These are phyloP conservation scores for Sclerotinia trifoliorum DNA, from an alignment of 2,329 filamentous ascomycete species.

Conservation along the genomic window DNA sequence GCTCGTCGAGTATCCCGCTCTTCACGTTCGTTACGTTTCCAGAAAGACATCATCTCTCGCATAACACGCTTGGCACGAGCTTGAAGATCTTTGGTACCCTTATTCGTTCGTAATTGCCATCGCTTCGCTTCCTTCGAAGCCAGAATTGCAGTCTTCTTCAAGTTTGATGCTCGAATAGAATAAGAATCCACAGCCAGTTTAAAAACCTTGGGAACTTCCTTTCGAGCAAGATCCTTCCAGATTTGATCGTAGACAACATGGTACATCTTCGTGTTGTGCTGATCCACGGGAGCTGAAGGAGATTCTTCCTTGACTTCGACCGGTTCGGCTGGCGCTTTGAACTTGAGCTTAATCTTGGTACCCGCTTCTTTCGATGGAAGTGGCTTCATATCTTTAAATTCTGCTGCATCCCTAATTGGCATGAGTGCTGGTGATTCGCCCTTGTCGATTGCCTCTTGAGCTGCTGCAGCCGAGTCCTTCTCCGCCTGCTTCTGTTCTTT, in stretches of 20 bases:
- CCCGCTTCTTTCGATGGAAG: conserved; percentile 49
- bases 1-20: conserved; percentile 92
- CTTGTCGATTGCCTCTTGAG: conserved; percentile 78
- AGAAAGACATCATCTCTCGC: conserved; percentile 99
- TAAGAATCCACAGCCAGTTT: conserved; percentile 85
- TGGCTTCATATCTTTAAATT: conserved; percentile 25
- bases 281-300: conserved; percentile 38
- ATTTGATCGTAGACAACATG: conserved; percentile 98
- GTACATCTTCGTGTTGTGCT: conserved; percentile 85
- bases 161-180: conserved; percentile 85
- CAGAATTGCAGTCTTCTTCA: conserved; percentile 95
- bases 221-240: conserved; percentile 89
- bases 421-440: conserved; percentile 67
- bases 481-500: conserved; percentile 82
- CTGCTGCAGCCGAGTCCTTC: conserved; percentile 79
- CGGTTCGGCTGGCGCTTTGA: conserved; percentile 40
- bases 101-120: conserved; percentile 97
- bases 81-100: conserved; percentile 96
- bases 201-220: conserved; percentile 89
- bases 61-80: conserved; percentile 96
- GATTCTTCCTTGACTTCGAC: conserved; percentile 45
- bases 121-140: conserved; percentile 96
- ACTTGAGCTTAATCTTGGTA: conserved; percentile 55
- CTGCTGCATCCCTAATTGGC: conserved; percentile 39
- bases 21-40: conserved; percentile 98